Evolutionary conservation across 257 asterid species (phyloP).

Genomic region (Penstemon newberryi): DNA sequence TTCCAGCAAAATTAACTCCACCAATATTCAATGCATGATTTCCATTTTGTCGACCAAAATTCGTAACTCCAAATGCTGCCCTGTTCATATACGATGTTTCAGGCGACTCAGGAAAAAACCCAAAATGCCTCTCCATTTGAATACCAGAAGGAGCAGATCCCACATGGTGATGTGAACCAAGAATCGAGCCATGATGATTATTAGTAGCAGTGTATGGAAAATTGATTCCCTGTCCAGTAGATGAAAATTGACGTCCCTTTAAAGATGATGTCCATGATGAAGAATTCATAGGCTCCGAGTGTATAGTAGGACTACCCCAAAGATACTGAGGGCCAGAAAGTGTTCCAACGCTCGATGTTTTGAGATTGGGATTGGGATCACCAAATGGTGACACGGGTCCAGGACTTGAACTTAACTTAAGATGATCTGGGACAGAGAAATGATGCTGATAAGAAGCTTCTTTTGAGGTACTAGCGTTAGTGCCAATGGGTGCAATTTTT

Average conservation of each 20-base stretch:
- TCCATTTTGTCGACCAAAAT: conserved; percentile 39
- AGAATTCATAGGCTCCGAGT: conserved; percentile 38
- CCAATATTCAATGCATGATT: conserved; percentile 38
- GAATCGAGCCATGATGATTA: conserved; percentile 50
- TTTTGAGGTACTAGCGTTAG: conserved; percentile 24
- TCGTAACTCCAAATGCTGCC: conserved; percentile 47
- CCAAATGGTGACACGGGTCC: conserved; percentile 45
- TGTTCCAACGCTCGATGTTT: conserved; percentile 43
- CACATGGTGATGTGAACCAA: conserved; percentile 60
- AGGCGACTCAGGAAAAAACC: conserved; percentile 82
- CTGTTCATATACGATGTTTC: conserved; percentile 62
- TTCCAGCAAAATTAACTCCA: conserved; percentile 66
- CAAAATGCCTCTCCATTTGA: conserved; percentile 73
- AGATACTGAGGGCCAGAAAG: conserved; percentile 53
- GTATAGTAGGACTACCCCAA: conserved; percentile 61
- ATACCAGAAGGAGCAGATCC: conserved; percentile 97
- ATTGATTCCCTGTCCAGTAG: conserved; percentile 35
- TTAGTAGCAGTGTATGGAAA: conserved; percentile 42
- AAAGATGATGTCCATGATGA: conserved; percentile 58
- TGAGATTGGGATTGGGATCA: conserved; percentile 39
- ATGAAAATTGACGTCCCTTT: conserved; percentile 37
- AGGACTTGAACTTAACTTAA: conserved; percentile 38
- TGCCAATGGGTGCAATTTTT: conserved; percentile 44
- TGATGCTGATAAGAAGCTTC: conserved; percentile 37
- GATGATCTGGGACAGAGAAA: conserved; percentile 48